Conservation (phyloP, 2,329 filamentous ascomycete genomes). For the Ophiostoma triangulosporum region DNA sequence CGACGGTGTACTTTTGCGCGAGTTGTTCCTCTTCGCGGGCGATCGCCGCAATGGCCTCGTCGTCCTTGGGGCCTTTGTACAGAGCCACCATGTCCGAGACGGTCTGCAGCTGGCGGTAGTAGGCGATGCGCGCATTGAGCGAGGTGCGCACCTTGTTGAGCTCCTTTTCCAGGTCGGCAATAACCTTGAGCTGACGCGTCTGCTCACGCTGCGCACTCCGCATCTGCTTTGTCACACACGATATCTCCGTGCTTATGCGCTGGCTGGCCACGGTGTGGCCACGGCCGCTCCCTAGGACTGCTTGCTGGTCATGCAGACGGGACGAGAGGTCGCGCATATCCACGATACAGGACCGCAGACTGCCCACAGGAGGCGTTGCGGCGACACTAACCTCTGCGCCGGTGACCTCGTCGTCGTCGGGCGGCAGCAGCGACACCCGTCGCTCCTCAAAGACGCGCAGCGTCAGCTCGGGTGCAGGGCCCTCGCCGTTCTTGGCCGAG, state of each 20-base stretch:
- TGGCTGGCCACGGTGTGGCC: constrained; percentile 11
- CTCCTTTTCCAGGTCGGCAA: constrained; percentile 47
- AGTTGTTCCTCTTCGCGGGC: constrained; percentile 35
- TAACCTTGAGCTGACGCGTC: constrained; percentile 36
- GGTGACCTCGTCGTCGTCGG: constrained; percentile 7
- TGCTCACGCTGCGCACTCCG: constrained; percentile 42
- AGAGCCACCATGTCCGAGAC: constrained; percentile 80
- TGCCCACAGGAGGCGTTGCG: constrained; percentile 24
- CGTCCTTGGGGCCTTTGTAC: constrained; percentile 50
- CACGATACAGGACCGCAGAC: constrained; percentile 56
- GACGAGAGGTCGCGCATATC: constrained; percentile 51
- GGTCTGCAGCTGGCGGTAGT: constrained; percentile 77
- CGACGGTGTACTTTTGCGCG: constrained; percentile 43
- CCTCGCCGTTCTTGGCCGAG: constrained; percentile 48
- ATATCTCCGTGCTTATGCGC: constrained; percentile 48
- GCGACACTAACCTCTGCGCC: constrained; percentile 14
- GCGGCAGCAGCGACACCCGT: constrained; percentile 31
- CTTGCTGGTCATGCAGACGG: constrained; percentile 33
- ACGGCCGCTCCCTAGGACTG: constrained; percentile 27
- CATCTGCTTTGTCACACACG: constrained; percentile 51
- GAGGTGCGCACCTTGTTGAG: constrained; percentile 60
- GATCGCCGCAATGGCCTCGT: constrained; percentile 30
- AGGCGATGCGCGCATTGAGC: constrained; percentile 79
- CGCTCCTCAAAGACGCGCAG: constrained; percentile 38
- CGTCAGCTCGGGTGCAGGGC: constrained; percentile 54